phyloP scores from a whole-genome alignment of 208 protist genomes.

The Wallacemonas sp. region DNA sequence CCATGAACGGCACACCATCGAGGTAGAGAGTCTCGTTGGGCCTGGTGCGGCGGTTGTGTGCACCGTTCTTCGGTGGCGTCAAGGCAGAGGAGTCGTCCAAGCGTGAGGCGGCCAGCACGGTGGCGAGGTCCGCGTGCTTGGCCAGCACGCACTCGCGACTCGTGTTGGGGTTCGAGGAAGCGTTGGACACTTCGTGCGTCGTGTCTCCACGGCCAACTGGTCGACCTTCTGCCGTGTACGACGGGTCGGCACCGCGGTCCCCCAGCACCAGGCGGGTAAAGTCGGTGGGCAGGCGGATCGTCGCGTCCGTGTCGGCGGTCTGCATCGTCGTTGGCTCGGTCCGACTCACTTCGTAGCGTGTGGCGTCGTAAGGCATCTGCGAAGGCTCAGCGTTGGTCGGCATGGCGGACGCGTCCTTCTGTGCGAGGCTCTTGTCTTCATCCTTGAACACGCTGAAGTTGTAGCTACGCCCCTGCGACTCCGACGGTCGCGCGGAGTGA shows the following conservation, averaged over 20 bases:
- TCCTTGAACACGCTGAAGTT: neutral
- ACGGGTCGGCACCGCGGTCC: neutral
- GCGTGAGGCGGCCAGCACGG: slow-evolving; percentile 10
- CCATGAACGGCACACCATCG: neutral
- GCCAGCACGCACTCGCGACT: slow-evolving; percentile 10
- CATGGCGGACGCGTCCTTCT: too few relatives aligned
- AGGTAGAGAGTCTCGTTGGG: too few relatives aligned
- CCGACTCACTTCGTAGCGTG: neutral
- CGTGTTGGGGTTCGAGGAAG: neutral
- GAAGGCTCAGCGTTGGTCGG: too few relatives aligned
- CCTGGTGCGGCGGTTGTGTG: too few relatives aligned
- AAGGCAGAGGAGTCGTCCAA: slow-evolving; percentile 13
- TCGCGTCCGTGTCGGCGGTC: neutral
- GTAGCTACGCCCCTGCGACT: neutral
- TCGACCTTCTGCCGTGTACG: neutral
- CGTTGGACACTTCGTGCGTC: neutral
- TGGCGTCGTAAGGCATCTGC: neutral
- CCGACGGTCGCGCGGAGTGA: too few relatives aligned
- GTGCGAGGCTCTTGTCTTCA: too few relatives aligned
- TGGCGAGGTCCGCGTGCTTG: slow-evolving; percentile 18
- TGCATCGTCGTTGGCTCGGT: neutral
- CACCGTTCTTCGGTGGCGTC: neutral
- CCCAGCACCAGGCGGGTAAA: neutral
- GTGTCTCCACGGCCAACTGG: neutral
- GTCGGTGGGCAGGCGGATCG: neutral